phyloP scores from a whole-genome alignment of 768 basidiomycete species.

The Suillus luteus region DNA sequence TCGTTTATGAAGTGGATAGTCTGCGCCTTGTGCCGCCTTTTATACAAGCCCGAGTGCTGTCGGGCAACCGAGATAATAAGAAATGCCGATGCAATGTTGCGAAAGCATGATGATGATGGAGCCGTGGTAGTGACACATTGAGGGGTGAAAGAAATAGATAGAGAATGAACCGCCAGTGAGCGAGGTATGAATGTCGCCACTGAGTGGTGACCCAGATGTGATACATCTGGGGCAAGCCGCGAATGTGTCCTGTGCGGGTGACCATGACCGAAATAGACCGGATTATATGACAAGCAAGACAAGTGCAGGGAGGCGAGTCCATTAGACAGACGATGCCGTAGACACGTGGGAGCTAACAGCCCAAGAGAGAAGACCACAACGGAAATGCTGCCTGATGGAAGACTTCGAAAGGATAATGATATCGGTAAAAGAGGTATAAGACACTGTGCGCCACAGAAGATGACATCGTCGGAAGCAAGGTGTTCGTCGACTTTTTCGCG shows the following conservation, averaged over 20 bases:
- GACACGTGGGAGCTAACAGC: constrained; percentile 34
- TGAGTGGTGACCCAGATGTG: constrained; percentile 34
- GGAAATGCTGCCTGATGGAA: constrained; percentile 29
- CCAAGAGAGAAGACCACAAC: constrained; percentile 32
- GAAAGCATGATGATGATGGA: constrained; percentile 45
- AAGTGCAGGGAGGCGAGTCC: constrained; percentile 30
- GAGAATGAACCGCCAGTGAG: constrained; percentile 34
- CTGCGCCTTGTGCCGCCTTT: constrained; percentile 37
- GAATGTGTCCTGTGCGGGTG: constrained; percentile 40
- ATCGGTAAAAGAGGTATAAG: constrained; percentile 34
- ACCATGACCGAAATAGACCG: constrained; percentile 39
- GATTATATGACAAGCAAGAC: constrained; percentile 22
- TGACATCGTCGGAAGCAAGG: constrained; percentile 15
- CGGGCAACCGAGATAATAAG: constrained; percentile 32
- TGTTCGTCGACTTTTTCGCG: constrained; percentile 13
- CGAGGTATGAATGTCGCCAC: constrained; percentile 51
- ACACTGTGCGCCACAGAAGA: constrained; percentile 26
- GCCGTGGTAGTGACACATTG: constrained; percentile 47
- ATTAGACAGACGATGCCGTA: constrained; percentile 29
- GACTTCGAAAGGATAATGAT: constrained; percentile 48
- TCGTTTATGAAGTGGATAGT: constrained; percentile 30
- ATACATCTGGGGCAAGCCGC: constrained; percentile 22
- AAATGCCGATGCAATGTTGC: constrained; percentile 39
- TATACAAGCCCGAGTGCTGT: constrained; percentile 37
- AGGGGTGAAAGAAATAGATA: constrained; percentile 30